Evolutionary conservation across 805 yeast genomes (phyloP), one percentile per base, ranked within the genome.

Genomic region (Ogataea methylovora): DNA sequence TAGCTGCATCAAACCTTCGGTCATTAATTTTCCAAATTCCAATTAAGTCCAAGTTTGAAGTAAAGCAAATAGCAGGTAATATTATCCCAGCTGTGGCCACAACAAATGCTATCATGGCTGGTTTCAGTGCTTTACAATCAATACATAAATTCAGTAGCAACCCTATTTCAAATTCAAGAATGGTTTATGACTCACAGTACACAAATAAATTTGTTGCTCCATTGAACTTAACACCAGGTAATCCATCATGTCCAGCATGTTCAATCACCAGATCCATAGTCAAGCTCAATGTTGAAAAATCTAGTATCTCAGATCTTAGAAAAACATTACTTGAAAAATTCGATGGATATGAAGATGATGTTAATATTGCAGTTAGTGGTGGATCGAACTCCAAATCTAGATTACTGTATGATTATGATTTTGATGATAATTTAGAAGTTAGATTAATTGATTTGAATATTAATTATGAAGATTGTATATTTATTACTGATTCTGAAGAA

Each of bases 1-100:
- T 76, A 3, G 76, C 96, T 0, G 76, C 95, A 1, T 76, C 96
- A 0, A 86, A 87, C 48, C 65, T 88, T 31, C 68, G 96, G 43
- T 79, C 90, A 0, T 51, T 49, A 32, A 69, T 84, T 2, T 90
- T 88, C 51, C 64, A 68, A 17, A 87, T 88, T 37, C 83, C 78
- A 23, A 45, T 65, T 33, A 80, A 82, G 51, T 69, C 92, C 3
- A 79, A 84, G 39, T 92, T 94, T 52, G 95, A 86, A 40, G 74
- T 84, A 41, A 92, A 92, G 54, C 94, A 84, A 49, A 87, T 90
- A 43, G 98, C 98, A 0, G 99, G 99, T 5, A 92, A 90, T 56
- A 92, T 92, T 48, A 92, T 92, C 27, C 98, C 99, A 0, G 98
- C 98, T 0, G 88, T 94, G 46, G 97, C 98, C 5, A 92, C 98